These are phyloP conservation scores for Didymella pomorum DNA, from an alignment of 2,329 filamentous ascomycete species.

Conservation along the genomic window DNA sequence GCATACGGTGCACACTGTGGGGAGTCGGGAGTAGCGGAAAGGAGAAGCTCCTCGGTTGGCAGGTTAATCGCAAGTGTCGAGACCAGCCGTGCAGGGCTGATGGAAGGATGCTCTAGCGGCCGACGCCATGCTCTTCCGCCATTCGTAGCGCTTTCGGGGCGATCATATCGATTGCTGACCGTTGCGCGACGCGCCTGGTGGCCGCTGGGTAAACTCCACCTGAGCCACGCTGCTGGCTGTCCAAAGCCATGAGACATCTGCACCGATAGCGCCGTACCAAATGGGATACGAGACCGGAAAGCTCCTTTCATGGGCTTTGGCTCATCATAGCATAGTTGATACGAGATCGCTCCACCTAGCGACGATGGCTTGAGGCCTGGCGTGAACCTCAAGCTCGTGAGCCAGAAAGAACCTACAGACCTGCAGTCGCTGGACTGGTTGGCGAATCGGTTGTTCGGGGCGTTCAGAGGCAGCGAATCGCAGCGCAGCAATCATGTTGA, in stretches of 20 bases:
- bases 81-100: slow-evolving; percentile 41
- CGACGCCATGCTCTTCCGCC: slow-evolving; percentile 26
- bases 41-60: slow-evolving; percentile 19
- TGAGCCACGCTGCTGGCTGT: slow-evolving; percentile 35
- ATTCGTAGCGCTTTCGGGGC: slow-evolving; percentile 34
- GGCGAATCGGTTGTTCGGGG: slow-evolving; percentile 15
- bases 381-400: slow-evolving; percentile 9
- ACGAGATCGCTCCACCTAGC: slow-evolving; percentile 18
- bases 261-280: slow-evolving; percentile 33
- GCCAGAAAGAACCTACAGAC: slow-evolving; percentile 5
- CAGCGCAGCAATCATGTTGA: slow-evolving; percentile 14
- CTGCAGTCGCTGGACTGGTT: slow-evolving; percentile 2
- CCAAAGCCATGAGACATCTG: slow-evolving; percentile 30
- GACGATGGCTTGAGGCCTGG: slow-evolving; percentile 11
- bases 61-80: slow-evolving; percentile 25
- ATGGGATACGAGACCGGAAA: slow-evolving; percentile 16
- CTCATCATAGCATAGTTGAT: slow-evolving; percentile 18
- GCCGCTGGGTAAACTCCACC: slow-evolving; percentile 29
- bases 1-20: slow-evolving; percentile 30
- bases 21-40: slow-evolving; percentile 21
- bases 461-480: slow-evolving; percentile 13
- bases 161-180: slow-evolving; percentile 34
- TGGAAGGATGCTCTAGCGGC: slow-evolving; percentile 27
- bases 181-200: slow-evolving; percentile 35
- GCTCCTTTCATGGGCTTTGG: slow-evolving; percentile 5